Percentiles rank a stretch among this genome's conserved stretches.
Conservation (phyloP, 169 alveolate species). For the Plasmodium fragile region DNA sequence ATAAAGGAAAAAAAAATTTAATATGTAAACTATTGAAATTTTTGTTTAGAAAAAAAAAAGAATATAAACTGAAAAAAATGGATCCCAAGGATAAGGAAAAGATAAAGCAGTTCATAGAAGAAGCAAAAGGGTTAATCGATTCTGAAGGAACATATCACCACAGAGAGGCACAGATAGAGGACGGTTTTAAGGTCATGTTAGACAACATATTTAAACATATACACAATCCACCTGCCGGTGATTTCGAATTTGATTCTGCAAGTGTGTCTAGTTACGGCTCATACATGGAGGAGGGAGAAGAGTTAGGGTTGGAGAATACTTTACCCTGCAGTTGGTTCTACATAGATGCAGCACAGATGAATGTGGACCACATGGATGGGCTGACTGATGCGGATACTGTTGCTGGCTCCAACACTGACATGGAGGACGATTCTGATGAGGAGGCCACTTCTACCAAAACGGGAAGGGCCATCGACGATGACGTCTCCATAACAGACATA, state of each 20-base stretch:
- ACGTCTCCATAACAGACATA: neutral
- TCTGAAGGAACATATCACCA: neutral
- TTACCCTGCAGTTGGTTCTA: constrained; percentile 10
- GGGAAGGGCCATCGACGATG: neutral
- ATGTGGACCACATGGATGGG: neutral
- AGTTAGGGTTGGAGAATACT: neutral
- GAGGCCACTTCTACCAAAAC: neutral
- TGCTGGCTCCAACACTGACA: neutral
- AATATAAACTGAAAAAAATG: constrained; percentile 1
- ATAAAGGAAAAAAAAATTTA: neutral
- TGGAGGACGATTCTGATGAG: neutral
- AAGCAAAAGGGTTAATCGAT: neutral
- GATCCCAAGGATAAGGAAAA: neutral
- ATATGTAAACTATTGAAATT: neutral
- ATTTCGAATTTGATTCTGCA: neutral
- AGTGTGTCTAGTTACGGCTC: neutral
- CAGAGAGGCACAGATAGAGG: constrained; percentile 1
- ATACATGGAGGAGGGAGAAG: neutral
- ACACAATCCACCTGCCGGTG: neutral
- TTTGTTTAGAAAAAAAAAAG: constrained; percentile 22
- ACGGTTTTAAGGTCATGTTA: neutral
- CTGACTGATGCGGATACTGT: neutral
- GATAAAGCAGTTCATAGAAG: constrained; percentile 13
- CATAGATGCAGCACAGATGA: neutral
- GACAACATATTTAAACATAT: constrained; percentile 3